These are phyloP conservation scores for Cladosporium sp. DNA, from an alignment of 2,329 filamentous ascomycete species.

Conservation along the genomic window DNA sequence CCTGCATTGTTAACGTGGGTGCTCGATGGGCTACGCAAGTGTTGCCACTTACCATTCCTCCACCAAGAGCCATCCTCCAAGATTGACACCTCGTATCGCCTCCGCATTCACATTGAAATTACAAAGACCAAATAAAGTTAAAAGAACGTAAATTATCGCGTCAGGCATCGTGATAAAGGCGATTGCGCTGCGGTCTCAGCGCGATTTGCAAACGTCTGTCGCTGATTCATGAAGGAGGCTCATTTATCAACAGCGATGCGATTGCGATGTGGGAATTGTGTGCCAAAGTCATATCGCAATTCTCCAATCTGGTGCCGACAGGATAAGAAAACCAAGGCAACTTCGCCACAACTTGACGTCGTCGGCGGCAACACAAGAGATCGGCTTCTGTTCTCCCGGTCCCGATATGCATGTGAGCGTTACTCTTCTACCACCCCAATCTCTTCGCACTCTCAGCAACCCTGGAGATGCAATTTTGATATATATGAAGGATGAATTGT, in stretches of 20 bases:
- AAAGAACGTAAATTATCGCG: not conserved
- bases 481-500: too few species aligned
- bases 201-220: too few species aligned
- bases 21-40: too few species aligned
- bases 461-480: too few species aligned
- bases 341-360: constrained; percentile 12
- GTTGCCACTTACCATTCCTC: constrained; percentile 24
- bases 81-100: constrained; percentile 49
- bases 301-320: not conserved
- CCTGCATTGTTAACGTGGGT: constrained; percentile 33
- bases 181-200: too few species aligned
- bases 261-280: too few species aligned
- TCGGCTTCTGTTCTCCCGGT: not conserved
- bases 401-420: not conserved
- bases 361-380: not conserved
- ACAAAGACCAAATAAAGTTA: not conserved
- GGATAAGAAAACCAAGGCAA: not conserved
- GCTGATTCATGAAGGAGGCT: too few species aligned
- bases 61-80: constrained; percentile 49
- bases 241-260: too few species aligned
- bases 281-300: too few species aligned
- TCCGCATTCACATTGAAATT: constrained; percentile 17
- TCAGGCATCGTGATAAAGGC: not conserved
- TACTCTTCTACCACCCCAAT: too few species aligned
- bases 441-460: too few species aligned